Evolutionary conservation across 148 eudicot species (phyloP).

Genomic region (Spergularia bocconei): DNA sequence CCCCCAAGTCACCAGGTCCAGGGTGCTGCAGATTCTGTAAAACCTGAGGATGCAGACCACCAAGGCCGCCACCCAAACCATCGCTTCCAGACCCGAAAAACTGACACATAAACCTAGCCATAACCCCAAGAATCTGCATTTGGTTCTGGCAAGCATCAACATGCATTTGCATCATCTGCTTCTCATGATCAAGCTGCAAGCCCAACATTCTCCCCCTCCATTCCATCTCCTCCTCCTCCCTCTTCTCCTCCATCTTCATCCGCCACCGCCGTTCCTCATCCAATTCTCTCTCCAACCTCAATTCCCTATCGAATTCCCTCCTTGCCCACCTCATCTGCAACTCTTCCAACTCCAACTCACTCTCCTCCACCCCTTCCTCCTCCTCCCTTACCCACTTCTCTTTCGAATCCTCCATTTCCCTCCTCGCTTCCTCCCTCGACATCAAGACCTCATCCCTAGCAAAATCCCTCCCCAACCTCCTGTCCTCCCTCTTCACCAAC

Average conservation of each 20-base stretch:
- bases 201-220: slow-evolving; percentile 78
- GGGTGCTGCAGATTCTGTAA: slow-evolving; percentile 72
- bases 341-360: slow-evolving; percentile 58
- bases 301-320: slow-evolving; percentile 48
- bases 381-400: slow-evolving; percentile 35
- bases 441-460: slow-evolving; percentile 39
- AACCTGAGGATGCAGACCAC: slow-evolving; percentile 57
- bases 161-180: slow-evolving; percentile 88
- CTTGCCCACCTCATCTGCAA: slow-evolving; percentile 48
- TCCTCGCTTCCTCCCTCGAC: slow-evolving; percentile 33
- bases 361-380: slow-evolving; percentile 38
- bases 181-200: slow-evolving; percentile 84
- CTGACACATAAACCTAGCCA: slow-evolving; percentile 72
- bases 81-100: slow-evolving; percentile 63
- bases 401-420: slow-evolving; percentile 36
- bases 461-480: slow-evolving; percentile 60
- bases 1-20: slow-evolving; percentile 65
- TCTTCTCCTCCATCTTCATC: slow-evolving; percentile 74
- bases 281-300: slow-evolving; percentile 47
- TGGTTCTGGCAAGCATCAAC: slow-evolving; percentile 86
- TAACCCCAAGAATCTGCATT: slow-evolving; percentile 65
- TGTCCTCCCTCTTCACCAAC: slow-evolving; percentile 59
- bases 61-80: slow-evolving; percentile 64
- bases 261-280: slow-evolving; percentile 60
- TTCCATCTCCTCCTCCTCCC: slow-evolving; percentile 81